Conservation (phyloP, 2,329 filamentous ascomycete species). For the Penicillium sp. region DNA sequence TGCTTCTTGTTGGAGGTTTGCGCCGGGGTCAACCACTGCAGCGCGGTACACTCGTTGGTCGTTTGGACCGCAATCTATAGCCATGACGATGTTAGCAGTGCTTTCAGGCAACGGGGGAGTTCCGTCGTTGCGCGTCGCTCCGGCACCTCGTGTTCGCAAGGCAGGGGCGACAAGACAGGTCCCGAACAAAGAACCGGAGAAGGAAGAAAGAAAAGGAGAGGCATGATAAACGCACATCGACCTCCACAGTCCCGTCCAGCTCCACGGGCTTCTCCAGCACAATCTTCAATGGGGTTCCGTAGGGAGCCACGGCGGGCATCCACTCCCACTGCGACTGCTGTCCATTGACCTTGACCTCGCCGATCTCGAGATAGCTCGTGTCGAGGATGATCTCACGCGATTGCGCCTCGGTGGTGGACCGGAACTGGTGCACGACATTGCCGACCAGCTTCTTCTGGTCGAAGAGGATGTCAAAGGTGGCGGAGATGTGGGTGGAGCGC, state of each 20-base stretch:
- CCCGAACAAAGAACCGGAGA: not conserved
- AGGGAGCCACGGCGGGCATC: conserved; percentile 64
- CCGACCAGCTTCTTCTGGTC: conserved; percentile 70
- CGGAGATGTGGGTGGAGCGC: conserved; percentile 74
- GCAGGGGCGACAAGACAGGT: too few species aligned
- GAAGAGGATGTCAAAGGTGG: conserved; percentile 79
- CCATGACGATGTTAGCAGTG: not conserved
- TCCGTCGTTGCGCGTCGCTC: too few species aligned
- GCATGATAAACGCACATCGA: conserved; percentile 37
- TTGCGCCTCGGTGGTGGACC: conserved; percentile 67
- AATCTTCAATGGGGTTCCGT: conserved; percentile 47
- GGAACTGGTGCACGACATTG: conserved; percentile 67
- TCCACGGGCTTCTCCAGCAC: conserved; percentile 44
- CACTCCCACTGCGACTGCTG: conserved; percentile 62
- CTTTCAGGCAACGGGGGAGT: too few species aligned
- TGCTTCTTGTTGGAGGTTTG: conserved; percentile 95
- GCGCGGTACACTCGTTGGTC: conserved; percentile 78
- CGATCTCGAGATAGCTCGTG: conserved; percentile 74
- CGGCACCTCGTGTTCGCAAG: too few species aligned
- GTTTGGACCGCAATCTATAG: conserved; percentile 65
- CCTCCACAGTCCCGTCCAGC: conserved; percentile 43
- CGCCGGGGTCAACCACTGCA: conserved; percentile 90
- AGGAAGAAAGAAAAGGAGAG: not conserved
- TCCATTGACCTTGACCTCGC: conserved; percentile 63
- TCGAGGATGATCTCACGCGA: conserved; percentile 78